These are phyloP conservation scores for Gossypioides kirkii DNA, from an alignment of 345 rosid species.

Conservation along the genomic window DNA sequence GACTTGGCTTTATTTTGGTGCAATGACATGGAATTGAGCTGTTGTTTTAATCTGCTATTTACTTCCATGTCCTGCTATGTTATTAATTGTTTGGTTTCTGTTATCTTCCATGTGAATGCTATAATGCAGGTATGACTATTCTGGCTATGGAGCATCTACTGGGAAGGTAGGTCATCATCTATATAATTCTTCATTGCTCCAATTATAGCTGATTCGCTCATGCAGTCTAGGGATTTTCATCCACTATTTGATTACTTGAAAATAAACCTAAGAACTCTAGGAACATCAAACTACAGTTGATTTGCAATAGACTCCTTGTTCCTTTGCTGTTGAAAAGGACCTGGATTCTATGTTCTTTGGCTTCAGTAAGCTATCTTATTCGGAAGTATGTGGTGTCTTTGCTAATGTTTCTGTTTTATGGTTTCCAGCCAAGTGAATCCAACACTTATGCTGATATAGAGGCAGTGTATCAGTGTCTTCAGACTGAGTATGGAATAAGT, in stretches of 20 bases:
- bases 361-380: background rate
- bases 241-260: background rate
- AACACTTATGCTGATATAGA: slow-evolving; percentile 97
- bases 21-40: background rate
- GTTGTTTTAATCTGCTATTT: background rate
- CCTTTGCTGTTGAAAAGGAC: background rate
- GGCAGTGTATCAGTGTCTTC: slow-evolving; percentile 88
- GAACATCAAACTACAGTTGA: background rate
- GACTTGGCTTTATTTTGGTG: background rate
- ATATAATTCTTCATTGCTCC: background rate
- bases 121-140: slow-evolving; percentile 83
- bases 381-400: background rate
- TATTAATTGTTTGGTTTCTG: background rate
- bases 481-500: slow-evolving; percentile 84
- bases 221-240: background rate
- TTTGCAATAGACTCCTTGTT: background rate
- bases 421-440: slow-evolving; percentile 80
- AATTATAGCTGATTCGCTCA: background rate
- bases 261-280: background rate
- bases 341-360: background rate
- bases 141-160: slow-evolving; percentile 95
- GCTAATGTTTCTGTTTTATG: slow-evolving; percentile 8
- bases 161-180: slow-evolving; percentile 68
- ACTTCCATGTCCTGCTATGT: background rate
- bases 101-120: slow-evolving; percentile 19